Evolutionary conservation across 345 rosid genomes (phyloP).

Genomic region (Hibiscus trionum): DNA sequence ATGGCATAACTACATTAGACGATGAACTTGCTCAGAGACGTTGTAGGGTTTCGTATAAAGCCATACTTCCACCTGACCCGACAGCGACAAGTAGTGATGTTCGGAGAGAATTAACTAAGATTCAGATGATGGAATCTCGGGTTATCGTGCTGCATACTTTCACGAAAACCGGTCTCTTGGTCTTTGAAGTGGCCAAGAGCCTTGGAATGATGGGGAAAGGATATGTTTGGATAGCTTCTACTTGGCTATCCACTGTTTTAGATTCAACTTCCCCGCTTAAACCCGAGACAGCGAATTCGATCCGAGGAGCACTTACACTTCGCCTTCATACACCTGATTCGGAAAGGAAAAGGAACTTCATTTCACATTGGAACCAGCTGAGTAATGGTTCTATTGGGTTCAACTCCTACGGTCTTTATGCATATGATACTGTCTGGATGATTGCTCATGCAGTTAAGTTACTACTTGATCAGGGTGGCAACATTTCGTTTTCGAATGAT

Average conservation of each 20-base stretch:
- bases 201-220: conserved; percentile 77
- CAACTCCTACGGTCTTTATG: conserved; percentile 70
- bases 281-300: conserved; percentile 22
- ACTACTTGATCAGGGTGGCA: conserved; percentile 57
- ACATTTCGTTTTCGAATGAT: conserved; percentile 66
- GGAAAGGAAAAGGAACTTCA: conserved; percentile 47
- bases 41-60: conserved; percentile 66
- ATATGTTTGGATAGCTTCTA: conserved; percentile 80
- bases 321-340: conserved; percentile 68
- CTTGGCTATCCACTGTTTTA: conserved; percentile 72
- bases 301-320: conserved; percentile 62
- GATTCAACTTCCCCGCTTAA: conserved; percentile 45
- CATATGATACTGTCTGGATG: conserved; percentile 90
- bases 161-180: conserved; percentile 43
- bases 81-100: conserved; percentile 35
- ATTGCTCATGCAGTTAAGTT: conserved; percentile 64
- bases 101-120: conserved; percentile 37
- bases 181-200: conserved; percentile 61
- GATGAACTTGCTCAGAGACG: conserved; percentile 63
- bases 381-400: conserved; percentile 67
- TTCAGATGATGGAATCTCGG: conserved; percentile 67
- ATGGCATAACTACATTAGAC: conserved; percentile 53
- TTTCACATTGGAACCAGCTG: conserved; percentile 54
- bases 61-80: conserved; percentile 59
- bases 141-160: conserved; percentile 57